Base-by-base conservation (phyloP, 305 asterid species). In the Fraxinus ornus region DNA sequence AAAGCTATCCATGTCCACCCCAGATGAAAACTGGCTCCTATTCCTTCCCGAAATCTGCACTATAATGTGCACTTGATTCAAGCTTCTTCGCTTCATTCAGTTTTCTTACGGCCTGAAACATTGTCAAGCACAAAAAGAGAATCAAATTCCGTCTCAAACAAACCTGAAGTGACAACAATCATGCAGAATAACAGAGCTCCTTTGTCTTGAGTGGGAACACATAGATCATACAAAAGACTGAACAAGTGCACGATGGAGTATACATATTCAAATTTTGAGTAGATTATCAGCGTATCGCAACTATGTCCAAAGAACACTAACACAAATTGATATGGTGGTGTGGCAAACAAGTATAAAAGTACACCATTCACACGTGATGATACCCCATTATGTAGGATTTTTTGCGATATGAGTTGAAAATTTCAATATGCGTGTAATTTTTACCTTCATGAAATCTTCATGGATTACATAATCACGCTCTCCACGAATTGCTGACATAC, bases 401-500 rank as follows among this genome's bases (percentile, higher is more conserved):
- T 28, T 24, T 8, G 17, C 0, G 28, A 64, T 9, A 37, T 0
- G 6, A 6, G 32, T 75, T 36, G 49, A 47, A 47, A 28, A 77
- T 44, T 77, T 68, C 75, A 47, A 21, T 10, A 36, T 17, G 37
- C 22, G 62, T 17, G 68, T 7, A 57, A 15, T 47, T 28, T 22
- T 13, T 90, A 94, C 97, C 97, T 94, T 93, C 99, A 94, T 94
- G 86, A 94, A 95, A 90, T 95, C 99, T 90, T 95, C 99, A 84
- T 94, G 99, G 85, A 95, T 94, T 79, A 95, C 99, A 73, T 94
- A 94, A 85, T 95, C 99, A 76, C 98, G 97, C 87, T 94, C 98
- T 22, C 94, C 95, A 28, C 96, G 91, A 80, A 93, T 93, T 28
- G 98, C 97, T 5, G 88, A 86, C 98, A 95, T 93, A 39, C 97